phyloP scores from a whole-genome alignment of 352 stramenopile genomes.

The Globisporangium cylindrosporum region DNA sequence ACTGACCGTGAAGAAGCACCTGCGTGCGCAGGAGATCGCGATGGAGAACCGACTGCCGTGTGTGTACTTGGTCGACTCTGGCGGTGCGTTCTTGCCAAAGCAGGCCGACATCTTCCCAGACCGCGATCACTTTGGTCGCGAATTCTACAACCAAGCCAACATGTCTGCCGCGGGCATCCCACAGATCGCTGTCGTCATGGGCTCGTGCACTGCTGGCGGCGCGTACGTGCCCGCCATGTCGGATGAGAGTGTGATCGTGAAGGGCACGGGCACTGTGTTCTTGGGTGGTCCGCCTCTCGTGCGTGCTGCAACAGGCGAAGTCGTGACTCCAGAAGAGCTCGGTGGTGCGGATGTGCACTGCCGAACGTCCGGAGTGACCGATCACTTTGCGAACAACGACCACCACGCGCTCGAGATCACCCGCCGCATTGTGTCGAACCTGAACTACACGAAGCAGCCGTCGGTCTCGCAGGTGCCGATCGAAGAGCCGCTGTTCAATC shows the following conservation, averaged over 20 bases:
- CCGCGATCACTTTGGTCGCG: conserved; percentile 95
- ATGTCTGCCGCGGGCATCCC: conserved; percentile 94
- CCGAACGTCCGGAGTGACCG: conserved; percentile 92
- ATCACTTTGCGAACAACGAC: conserved; percentile 97
- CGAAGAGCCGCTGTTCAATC: conserved; percentile 79
- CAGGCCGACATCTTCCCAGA: conserved; percentile 98
- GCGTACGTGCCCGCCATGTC: conserved; percentile 97
- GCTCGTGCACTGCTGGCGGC: conserved; percentile 96
- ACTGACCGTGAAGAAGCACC: conserved; percentile 98
- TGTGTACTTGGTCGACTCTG: conserved; percentile 96
- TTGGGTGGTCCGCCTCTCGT: conserved; percentile 97
- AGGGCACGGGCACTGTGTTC: conserved; percentile 97
- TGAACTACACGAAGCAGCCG: conserved; percentile 54
- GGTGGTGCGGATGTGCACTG: conserved; percentile 93
- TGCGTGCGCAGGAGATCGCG: conserved; percentile 95
- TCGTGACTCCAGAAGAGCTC: conserved; percentile 94
- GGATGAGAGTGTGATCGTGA: conserved; percentile 97
- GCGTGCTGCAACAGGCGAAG: conserved; percentile 96
- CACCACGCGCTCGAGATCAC: conserved; percentile 91
- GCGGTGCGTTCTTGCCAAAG: conserved; percentile 94
- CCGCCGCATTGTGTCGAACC: conserved; percentile 89
- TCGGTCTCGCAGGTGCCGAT: neutral
- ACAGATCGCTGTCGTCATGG: conserved; percentile 97
- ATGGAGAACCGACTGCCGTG: conserved; percentile 95
- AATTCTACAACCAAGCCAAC: conserved; percentile 98